Evolutionary conservation across 108 stramenopile genomes (phyloP).

Genomic region (Schizochytrium sp.): DNA sequence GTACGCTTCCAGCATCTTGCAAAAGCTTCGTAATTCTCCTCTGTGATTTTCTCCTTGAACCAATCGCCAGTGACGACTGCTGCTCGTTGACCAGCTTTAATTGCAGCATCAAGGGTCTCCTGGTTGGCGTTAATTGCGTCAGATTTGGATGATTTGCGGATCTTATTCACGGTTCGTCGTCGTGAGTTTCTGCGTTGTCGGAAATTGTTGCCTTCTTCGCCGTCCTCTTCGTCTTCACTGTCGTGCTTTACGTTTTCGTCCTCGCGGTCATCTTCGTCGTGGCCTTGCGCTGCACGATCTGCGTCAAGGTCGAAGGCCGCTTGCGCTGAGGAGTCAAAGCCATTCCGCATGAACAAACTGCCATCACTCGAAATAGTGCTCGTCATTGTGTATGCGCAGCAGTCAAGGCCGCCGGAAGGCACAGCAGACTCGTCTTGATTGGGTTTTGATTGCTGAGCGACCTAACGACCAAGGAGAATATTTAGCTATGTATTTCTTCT

Average conservation of each 20-base stretch:
- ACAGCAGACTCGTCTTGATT: not conserved
- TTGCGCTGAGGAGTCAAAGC: not conserved
- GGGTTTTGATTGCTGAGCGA: too few relatives aligned
- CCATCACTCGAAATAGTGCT: not conserved
- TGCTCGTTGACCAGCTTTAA: not conserved
- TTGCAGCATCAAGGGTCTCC: not conserved
- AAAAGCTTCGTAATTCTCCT: not conserved
- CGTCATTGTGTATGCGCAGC: not conserved
- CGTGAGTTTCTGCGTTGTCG: not conserved
- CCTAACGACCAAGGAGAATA: too few relatives aligned
- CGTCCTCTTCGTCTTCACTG: not conserved
- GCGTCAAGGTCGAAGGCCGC: slow-evolving; percentile 16
- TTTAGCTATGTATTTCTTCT: too few relatives aligned
- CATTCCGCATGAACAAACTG: not conserved
- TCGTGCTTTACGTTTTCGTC: not conserved
- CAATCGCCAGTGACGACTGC: not conserved
- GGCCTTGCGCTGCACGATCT: not conserved
- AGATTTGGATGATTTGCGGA: not conserved
- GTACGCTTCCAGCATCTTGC: slow-evolving; percentile 18
- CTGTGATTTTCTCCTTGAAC: not conserved
- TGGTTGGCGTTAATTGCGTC: not conserved
- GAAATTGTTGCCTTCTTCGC: not conserved
- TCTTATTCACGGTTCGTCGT: not conserved
- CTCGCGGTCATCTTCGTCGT: not conserved
- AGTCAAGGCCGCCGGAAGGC: not conserved